Percentiles rank a stretch among this genome's conserved stretches.
phyloP scores from a whole-genome alignment of 2,329 filamentous ascomycete species.

The Pseudogymnoascus sp. region DNA sequence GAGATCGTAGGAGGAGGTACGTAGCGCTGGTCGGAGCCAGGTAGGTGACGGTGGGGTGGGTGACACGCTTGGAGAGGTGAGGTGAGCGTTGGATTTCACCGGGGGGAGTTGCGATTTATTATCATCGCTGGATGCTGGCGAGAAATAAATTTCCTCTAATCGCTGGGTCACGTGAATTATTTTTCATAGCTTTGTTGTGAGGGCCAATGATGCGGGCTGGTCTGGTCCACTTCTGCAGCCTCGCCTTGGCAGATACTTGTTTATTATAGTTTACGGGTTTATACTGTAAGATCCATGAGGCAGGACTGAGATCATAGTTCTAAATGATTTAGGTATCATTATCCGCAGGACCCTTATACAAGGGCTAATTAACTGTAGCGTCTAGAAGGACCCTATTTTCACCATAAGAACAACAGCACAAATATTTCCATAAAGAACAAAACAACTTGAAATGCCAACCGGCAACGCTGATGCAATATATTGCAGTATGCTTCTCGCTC shows the following conservation, averaged over 20 bases:
- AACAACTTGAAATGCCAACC: neutral
- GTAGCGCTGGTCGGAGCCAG: neutral
- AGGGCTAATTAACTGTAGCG: neutral
- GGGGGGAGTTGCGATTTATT: neutral
- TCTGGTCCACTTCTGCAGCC: neutral
- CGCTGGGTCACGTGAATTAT: conserved; percentile 1
- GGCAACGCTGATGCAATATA: conserved; percentile 7
- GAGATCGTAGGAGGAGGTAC: neutral
- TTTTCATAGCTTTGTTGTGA: neutral
- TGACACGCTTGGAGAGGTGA: neutral
- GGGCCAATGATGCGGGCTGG: neutral
- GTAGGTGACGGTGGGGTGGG: neutral
- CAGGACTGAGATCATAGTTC: neutral
- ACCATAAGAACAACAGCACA: neutral
- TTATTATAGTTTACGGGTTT: neutral
- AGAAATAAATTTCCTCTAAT: conserved; percentile 8
- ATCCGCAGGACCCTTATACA: neutral
- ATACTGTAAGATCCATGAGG: neutral
- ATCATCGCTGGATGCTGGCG: neutral
- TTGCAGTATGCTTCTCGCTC: neutral
- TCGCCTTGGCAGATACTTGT: neutral
- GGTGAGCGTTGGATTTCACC: neutral
- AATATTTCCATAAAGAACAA: too few species aligned
- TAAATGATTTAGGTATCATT: neutral
- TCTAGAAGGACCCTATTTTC: neutral